Evolutionary conservation across 2,329 filamentous ascomycete species (phyloP).

Genomic region (Lecanicillium sp.): DNA sequence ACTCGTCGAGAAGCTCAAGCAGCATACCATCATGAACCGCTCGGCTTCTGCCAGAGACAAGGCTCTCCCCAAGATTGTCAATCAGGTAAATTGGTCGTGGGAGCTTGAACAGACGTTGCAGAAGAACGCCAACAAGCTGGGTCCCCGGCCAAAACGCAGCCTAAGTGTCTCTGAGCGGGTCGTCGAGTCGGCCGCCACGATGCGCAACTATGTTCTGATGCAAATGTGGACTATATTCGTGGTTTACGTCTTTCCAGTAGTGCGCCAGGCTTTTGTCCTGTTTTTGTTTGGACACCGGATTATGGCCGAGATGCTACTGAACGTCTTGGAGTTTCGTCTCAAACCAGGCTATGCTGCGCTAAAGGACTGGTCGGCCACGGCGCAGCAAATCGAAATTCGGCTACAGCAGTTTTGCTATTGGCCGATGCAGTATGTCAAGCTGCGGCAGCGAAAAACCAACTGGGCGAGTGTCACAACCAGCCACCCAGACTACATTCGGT

Average conservation of each 20-base stretch:
- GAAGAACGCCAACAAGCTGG: slow-evolving; percentile 81
- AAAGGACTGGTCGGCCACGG: slow-evolving; percentile 93
- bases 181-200: slow-evolving; percentile 83
- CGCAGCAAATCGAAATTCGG: slow-evolving; percentile 94
- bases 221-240: slow-evolving; percentile 64
- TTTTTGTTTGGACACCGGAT: slow-evolving; percentile 73
- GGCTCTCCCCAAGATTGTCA: slow-evolving; percentile 72
- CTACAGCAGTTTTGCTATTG: slow-evolving; percentile 98
- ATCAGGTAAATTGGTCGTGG: slow-evolving; percentile 93
- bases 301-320: slow-evolving; percentile 69
- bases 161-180: slow-evolving; percentile 92
- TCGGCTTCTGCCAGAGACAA: slow-evolving; percentile 74
- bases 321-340: slow-evolving; percentile 76
- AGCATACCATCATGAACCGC: slow-evolving; percentile 77
- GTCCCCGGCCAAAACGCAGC: slow-evolving; percentile 70
- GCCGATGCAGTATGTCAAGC: slow-evolving; percentile 90
- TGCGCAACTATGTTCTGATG: slow-evolving; percentile 67
- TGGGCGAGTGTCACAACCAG: slow-evolving; percentile 95
- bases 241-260: slow-evolving; percentile 69
- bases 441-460: slow-evolving; percentile 81
- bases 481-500: slow-evolving; percentile 96
- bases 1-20: slow-evolving; percentile 77
- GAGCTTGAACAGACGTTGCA: slow-evolving; percentile 82
- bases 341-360: slow-evolving; percentile 73
- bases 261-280: slow-evolving; percentile 67